Evolutionary conservation across 192 early-diverging fungal species (phyloP).

Genomic region (Entomortierella beljakovae): DNA sequence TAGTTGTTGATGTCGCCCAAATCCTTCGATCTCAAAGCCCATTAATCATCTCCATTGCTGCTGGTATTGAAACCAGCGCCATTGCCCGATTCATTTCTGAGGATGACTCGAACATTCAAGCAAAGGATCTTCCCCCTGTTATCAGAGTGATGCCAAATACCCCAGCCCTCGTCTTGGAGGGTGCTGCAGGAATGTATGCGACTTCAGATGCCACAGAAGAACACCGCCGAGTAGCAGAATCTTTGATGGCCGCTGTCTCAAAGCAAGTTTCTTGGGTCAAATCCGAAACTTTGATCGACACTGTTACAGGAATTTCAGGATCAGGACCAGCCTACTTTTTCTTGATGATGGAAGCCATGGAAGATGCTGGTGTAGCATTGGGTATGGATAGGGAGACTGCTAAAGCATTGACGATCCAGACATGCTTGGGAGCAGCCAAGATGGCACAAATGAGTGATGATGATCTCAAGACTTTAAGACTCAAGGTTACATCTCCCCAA

Average conservation of each 20-base stretch:
- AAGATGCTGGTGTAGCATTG: constrained; percentile 82
- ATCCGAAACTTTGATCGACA: constrained; percentile 82
- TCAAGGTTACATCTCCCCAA: constrained; percentile 93
- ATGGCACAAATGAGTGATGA: constrained; percentile 83
- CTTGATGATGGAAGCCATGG: constrained; percentile 89
- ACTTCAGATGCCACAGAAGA: constrained; percentile 65
- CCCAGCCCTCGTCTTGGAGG: constrained; percentile 88
- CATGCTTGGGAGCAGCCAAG: constrained; percentile 90
- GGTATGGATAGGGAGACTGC: constrained; percentile 83
- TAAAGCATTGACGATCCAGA: constrained; percentile 87
- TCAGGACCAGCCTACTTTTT: constrained; percentile 98
- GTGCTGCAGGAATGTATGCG: constrained; percentile 90
- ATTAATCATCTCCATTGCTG: constrained; percentile 89
- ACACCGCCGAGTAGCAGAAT: constrained; percentile 77
- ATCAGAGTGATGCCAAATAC: constrained; percentile 98
- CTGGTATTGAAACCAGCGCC: constrained; percentile 85
- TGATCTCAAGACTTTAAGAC: constrained; percentile 77
- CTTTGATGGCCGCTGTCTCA: constrained; percentile 82
- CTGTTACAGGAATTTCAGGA: constrained; percentile 89
- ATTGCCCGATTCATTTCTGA: constrained; percentile 78
- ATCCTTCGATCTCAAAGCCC: constrained; percentile 67
- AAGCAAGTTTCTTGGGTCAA: constrained; percentile 88
- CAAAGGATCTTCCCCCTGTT: constrained; percentile 55
- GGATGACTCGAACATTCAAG: not conserved
- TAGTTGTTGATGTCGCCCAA: constrained; percentile 70